Evolutionary conservation across 129 eudicot genomes (phyloP).

Genomic region (Pittosporum tobira): DNA sequence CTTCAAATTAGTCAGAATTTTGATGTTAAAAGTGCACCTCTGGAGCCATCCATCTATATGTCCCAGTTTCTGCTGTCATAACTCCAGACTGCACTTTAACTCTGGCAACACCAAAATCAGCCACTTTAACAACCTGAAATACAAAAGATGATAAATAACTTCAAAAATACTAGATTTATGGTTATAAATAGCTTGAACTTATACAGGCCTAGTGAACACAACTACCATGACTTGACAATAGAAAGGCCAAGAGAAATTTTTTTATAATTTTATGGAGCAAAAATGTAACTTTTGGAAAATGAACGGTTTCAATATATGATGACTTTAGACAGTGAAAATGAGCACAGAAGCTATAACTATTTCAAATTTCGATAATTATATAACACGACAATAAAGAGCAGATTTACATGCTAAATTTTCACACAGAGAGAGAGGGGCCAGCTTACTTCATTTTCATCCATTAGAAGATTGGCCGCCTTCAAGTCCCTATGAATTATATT

Average conservation of each 20-base stretch:
- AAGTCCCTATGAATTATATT: slow-evolving; percentile 92
- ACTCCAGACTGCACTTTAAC: slow-evolving; percentile 94
- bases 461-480: slow-evolving; percentile 98
- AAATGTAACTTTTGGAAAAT: not conserved
- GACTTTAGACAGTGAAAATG: not conserved
- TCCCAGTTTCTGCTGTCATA: slow-evolving; percentile 99
- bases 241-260: not conserved
- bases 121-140: slow-evolving; percentile 93
- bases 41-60: slow-evolving; percentile 99
- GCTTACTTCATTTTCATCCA: slow-evolving; percentile 98
- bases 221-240: not conserved
- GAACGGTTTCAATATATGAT: not conserved
- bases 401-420: not conserved
- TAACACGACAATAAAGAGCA: not conserved
- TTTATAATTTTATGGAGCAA: not conserved
- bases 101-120: slow-evolving; percentile 99
- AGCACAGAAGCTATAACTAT: not conserved
- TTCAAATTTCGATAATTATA: not conserved
- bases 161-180: not conserved
- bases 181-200: not conserved
- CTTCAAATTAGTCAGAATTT: not conserved
- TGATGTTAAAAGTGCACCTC: slow-evolving; percentile 42
- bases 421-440: slow-evolving; percentile 6
- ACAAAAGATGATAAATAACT: slow-evolving; percentile 6
- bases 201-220: not conserved